Evolutionary conservation across 768 basidiomycete species (phyloP), one percentile per base, ranked within the genome.

Genomic region (Candolleomyces efflorescens): DNA sequence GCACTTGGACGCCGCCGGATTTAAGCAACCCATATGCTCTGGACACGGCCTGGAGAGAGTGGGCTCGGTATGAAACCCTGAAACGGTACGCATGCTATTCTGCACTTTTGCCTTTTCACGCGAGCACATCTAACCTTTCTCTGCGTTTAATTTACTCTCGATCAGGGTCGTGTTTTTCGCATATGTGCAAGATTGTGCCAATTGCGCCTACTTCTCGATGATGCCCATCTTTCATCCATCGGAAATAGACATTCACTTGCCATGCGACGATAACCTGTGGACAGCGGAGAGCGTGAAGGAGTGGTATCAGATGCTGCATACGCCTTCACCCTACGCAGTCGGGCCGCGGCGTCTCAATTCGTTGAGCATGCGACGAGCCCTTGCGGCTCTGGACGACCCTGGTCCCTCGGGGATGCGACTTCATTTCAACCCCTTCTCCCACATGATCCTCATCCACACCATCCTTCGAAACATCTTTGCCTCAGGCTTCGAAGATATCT

Each of bases 201-300:
- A 82, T 59, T 77, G 76, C 64, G 79, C 85, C 41, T 83, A 76
- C 67, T 85, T 80, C 62, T 76, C 79, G 11, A 62, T 78, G 18
- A 67, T 73, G 3, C 78, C 82, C 3, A 75, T 79, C 0, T 82
- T 82, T 67, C 67, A 69, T 2, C 70, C 76, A 1, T 63, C 72
- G 26, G 83, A 85, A 59, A 71, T 85, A 15, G 75, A 76, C 53
- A 67, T 83, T 23, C 72, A 74, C 41, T 75, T 87, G 17, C 84
- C 84, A 3, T 82, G 80, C 64, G 84, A 85, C 49, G 78, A 83
- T 39, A 73, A 68, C 18, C 71, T 85, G 1, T 87, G 84, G 84
- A 62, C 59, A 18, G 82, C 84, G 10, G 65, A 68, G 27, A 75
- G 71, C 26, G 68, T 79, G 12, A 64, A 70, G 12, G 81, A 82